A percentile compares a stretch with the other conserved stretches of the same genome.
Evolutionary conservation across 148 eudicot species (phyloP).

Genomic region (Vaccinium darrowii): DNA sequence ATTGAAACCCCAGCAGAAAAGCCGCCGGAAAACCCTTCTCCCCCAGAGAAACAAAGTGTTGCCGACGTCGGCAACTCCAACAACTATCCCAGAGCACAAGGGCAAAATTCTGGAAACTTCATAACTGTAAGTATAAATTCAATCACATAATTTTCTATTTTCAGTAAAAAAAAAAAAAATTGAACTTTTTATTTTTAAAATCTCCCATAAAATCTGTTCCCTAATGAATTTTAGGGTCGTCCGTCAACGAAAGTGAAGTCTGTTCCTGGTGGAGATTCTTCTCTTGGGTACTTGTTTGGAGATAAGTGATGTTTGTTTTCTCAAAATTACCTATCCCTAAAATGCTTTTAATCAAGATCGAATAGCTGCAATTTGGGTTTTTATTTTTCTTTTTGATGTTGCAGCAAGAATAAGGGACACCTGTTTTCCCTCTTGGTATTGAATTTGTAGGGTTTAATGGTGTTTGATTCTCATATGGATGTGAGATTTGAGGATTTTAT

Average conservation of each 20-base stretch:
- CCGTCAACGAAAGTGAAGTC: slow-evolving; percentile 73
- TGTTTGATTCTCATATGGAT: slow-evolving; percentile 3
- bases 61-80: slow-evolving; percentile 11
- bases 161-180: not conserved
- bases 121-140: slow-evolving; percentile 49
- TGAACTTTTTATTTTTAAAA: not conserved
- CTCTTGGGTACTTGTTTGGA: slow-evolving; percentile 83
- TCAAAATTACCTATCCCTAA: not conserved
- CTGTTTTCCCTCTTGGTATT: not conserved
- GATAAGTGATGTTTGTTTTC: slow-evolving; percentile 47
- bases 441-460: not conserved
- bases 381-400: not conserved
- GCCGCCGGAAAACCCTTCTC: slow-evolving; percentile 21
- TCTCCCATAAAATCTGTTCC: not conserved
- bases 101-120: slow-evolving; percentile 54
- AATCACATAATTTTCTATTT: not conserved
- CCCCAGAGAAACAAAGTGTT: slow-evolving; percentile 18
- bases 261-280: slow-evolving; percentile 80
- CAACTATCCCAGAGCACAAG: slow-evolving; percentile 35
- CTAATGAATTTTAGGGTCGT: slow-evolving; percentile 41
- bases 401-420: slow-evolving; percentile 11
- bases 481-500: not conserved
- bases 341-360: not conserved
- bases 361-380: not conserved
- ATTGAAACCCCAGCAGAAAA: slow-evolving; percentile 20